phyloP scores from a whole-genome alignment of 176 grass and related monocot genomes.

The Oryza glaberrima region DNA sequence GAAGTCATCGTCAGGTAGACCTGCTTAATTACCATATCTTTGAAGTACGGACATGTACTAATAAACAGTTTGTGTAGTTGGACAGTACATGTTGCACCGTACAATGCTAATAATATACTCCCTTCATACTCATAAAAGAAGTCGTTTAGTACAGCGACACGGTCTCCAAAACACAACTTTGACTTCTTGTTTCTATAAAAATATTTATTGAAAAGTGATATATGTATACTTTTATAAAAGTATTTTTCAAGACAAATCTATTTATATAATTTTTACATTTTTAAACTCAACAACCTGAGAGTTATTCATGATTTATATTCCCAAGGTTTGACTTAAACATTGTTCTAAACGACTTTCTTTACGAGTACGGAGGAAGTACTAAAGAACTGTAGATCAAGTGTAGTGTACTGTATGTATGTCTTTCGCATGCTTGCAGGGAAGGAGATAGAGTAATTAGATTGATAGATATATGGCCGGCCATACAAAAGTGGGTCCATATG shows the following conservation, averaged over 20 bases:
- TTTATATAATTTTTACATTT: no score
- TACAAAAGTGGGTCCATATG: constrained; percentile 40
- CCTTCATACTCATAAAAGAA: no score
- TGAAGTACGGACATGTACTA: not conserved
- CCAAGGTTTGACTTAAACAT: no score
- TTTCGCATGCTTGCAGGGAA: constrained; percentile 2
- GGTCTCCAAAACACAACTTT: no score
- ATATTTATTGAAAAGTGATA: no score
- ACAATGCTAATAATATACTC: not conserved
- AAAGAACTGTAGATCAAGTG: not conserved
- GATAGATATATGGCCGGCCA: not conserved
- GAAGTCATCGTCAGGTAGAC: not conserved
- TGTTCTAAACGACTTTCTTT: no score
- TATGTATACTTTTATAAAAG: no score
- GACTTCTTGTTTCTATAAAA: no score
- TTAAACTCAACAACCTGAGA: no score
- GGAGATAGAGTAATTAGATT: not conserved
- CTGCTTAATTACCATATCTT: not conserved
- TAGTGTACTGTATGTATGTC: not conserved
- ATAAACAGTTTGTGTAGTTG: not conserved
- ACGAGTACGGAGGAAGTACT: not conserved
- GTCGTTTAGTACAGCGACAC: no score
- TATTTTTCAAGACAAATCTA: no score
- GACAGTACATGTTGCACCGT: not conserved
- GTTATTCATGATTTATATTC: no score